Evolutionary conservation across 345 rosid species (phyloP), one percentile per base, ranked within the genome.

Genomic region (Crucihimalaya himalaica): DNA sequence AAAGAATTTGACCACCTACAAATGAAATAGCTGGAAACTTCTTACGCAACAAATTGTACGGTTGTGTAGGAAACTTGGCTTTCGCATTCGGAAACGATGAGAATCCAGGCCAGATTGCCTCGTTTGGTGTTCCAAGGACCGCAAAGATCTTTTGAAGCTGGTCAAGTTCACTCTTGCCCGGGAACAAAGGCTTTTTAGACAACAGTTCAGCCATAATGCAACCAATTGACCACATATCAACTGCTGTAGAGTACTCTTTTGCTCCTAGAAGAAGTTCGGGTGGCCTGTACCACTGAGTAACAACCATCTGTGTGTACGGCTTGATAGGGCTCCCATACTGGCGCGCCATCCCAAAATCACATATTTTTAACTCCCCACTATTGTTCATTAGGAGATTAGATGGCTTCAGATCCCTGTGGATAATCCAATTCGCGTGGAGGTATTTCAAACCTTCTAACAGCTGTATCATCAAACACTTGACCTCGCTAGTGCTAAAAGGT

Each of bases 171-270:
- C 37, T 79, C 63, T 79, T 89, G 35, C 98, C 98, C 21, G 81
- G 83, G 70, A 93, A 91, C 16, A 89, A 61, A 5, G 98, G 92
- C 66, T 87, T 85, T 37, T 81, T 89, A 10, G 87, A 79, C 77
- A 93, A 84, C 67, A 93, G 60, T 70, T 93, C 98, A 18, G 94
- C 97, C 97, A 93, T 93, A 52, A 93, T 90, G 74, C 97, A 93
- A 39, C 98, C 97, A 5, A 90, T 64, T 4, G 98, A 93, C 98
- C 98, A 93, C 97, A 93, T 93, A 81, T 93, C 98, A 63, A 93
- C 80, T 25, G 93, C 96, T 37, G 92, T 87, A 27, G 97, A 90
- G 78, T 93, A 90, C 73, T 82, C 66, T 69, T 90, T 87, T 29
- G 89, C 88, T 78, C 93, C 98, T 43, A 90, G 71, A 1, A 93